phyloP scores from a whole-genome alignment of 495 filamentous ascomycete genomes.

The Elaphomyces granulatus region DNA sequence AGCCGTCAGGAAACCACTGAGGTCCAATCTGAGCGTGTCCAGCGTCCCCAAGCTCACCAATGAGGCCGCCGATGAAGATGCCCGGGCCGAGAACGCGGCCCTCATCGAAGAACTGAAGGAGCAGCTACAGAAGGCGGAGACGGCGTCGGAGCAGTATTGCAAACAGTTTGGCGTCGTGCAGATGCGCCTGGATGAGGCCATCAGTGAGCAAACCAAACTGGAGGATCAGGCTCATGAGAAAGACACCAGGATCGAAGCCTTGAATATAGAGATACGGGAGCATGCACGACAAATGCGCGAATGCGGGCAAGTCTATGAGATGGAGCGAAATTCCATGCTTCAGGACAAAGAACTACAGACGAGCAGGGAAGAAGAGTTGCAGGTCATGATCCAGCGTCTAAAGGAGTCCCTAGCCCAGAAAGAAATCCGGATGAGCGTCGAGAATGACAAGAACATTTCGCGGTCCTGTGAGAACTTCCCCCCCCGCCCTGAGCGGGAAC shows the following conservation, averaged over 20 bases:
- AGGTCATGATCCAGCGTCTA: constrained; percentile 70
- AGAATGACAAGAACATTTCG: constrained; percentile 49
- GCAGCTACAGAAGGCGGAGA: constrained; percentile 67
- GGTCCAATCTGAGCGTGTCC: constrained; percentile 46
- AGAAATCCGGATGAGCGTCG: constrained; percentile 39
- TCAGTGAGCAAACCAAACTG: constrained; percentile 66
- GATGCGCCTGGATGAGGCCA: constrained; percentile 69
- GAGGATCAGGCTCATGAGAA: constrained; percentile 76
- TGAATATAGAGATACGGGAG: constrained; percentile 70
- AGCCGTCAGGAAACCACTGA: constrained; percentile 43
- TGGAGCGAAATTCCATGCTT: constrained; percentile 72
- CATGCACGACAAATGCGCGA: constrained; percentile 68
- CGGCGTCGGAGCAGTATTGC: constrained; percentile 60
- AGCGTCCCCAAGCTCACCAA: constrained; percentile 40
- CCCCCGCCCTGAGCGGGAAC: constrained; percentile 2
- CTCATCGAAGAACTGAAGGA: constrained; percentile 75
- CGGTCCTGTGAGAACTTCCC: constrained; percentile 47
- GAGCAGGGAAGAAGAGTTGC: constrained; percentile 75
- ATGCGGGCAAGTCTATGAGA: constrained; percentile 77
- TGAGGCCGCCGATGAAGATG: constrained; percentile 45
- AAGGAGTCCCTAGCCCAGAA: constrained; percentile 76
- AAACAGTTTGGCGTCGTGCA: constrained; percentile 78
- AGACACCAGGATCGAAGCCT: constrained; percentile 61
- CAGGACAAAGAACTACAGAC: constrained; percentile 83
- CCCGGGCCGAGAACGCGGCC: constrained; percentile 55